Conservation (phyloP, 495 filamentous ascomycete species). For the Talaromyces stipitatus region DNA sequence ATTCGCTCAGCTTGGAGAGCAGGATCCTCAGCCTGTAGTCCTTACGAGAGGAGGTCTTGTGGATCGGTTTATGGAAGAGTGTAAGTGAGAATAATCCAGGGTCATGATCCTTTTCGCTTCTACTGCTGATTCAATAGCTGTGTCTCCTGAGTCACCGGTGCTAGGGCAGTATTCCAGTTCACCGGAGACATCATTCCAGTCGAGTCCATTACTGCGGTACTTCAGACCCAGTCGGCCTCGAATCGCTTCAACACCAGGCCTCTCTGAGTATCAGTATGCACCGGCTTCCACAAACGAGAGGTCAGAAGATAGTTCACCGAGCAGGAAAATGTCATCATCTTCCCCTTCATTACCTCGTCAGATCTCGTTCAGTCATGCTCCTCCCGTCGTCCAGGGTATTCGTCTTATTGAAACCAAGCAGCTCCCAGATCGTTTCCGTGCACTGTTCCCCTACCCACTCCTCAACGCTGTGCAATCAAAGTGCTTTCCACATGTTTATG, state of each 20-base stretch:
- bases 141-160: conserved; percentile 16
- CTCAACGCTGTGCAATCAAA: conserved; percentile 94
- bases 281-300: background rate
- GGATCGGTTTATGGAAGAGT: conserved; percentile 21
- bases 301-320: background rate
- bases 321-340: background rate
- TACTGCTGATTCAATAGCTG: conserved; percentile 10
- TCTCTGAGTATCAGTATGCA: background rate
- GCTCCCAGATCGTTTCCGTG: conserved; percentile 69
- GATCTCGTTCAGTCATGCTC: conserved; percentile 22
- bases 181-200: conserved; percentile 15
- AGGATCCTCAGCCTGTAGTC: background rate
- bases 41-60: conserved; percentile 5
- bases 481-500: conserved; percentile 68
- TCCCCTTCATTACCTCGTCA: conserved; percentile 3
- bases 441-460: conserved; percentile 69
- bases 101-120: background rate
- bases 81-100: too few relatives aligned
- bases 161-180: conserved; percentile 20
- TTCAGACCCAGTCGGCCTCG: background rate
- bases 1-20: conserved; percentile 22
- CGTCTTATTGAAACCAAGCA: conserved; percentile 62
- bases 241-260: background rate
- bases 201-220: conserved; percentile 19
- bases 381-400: conserved; percentile 57